Base-by-base conservation (phyloP, 2,329 filamentous ascomycete genomes). In the Aurifilum marmelostoma region DNA sequence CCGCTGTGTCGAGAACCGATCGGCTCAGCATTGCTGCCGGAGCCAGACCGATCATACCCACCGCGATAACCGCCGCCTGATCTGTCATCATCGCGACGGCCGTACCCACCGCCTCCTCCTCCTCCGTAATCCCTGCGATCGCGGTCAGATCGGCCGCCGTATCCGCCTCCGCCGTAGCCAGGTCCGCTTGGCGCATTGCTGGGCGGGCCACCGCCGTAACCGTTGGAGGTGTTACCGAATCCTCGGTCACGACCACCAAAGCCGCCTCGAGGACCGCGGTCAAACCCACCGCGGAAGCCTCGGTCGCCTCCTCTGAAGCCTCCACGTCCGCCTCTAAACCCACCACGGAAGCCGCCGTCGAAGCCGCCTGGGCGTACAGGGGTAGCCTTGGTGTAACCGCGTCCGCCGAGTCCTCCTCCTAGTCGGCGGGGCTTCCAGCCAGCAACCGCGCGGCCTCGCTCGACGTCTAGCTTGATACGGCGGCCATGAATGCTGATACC, bases 341-440 rank as follows among this genome's bases (percentile, higher is more conserved):
- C 85, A 66, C 84, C 83, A 34, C 84, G 81, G 71, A 85, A 85
- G 69, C 88, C 88, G 68, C 87, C 84, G 41, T 87, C 88, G 67
- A 85, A 82, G 18, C 83, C 84, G 60, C 87, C 87, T 60, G 93
- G 93, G 66, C 93, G 89, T 47, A 91, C 85, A 64, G 91, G 87
- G 73, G 89, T 85, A 21, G 90, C 88, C 80, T 95, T 97, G 68
- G 95, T 98, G 80, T 98, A 98, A 73, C 93, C 92, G 75, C 96
- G 90, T 60, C 95, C 95, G 72, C 96, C 96, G 2, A 97, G 88
- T 61, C 96, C 96, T 73, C 96, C 96, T 69, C 95, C 96, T 65
- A 97, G 91, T 72, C 96, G 91, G 74, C 92, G 91, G 71, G 96
- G 96, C 77, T 92, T 92, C 96, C 96, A 99, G 63, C 92, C 93